Base-by-base conservation (phyloP, 2,329 filamentous ascomycete genomes). In the Botrytis elliptica region DNA sequence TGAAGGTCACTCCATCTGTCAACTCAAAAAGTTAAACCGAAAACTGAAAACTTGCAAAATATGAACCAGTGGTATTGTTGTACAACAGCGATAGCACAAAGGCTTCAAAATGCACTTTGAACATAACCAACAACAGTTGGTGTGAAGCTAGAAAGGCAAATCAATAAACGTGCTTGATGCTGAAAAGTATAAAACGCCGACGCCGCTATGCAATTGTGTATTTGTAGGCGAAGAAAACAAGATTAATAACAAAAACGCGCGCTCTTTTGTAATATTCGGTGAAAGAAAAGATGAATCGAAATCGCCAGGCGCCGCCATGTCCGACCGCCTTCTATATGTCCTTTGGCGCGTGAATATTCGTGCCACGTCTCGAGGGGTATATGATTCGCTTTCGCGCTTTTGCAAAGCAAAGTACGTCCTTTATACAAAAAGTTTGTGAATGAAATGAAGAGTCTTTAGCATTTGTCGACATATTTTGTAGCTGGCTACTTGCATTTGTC, bases 381-480 rank as follows among this genome's bases (percentile, higher is more conserved):
- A 67, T 74, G 55, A 71, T 72, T 52, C 59, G 65, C 55, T 63
- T 75, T 70, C 67, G 67, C 60, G 70, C 40, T 38, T 74, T 29
- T 72, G 62, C 29, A 66, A 72, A 72, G 60, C 62, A 67, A 67
- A 52, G 55, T 71, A 62, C 52, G 74, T 72, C 71, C 70, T 78
- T 75, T 78, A 72, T 79, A 78, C 75, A 78, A 72, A 49, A 68
- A 66, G 62, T 60, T 22, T 67, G 52, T 46, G 65, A 74, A 67
- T 64, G n/a, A 46, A 33, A 62, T 60, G 67, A 49, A 42, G 52
- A 57, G 38, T 49, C 73, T 74, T 46, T 76, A 77, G 74, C 90
- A 92, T 42, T 82, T 85, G 79, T 91, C 78, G 81, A 92, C 33
- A 33, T 33, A 33, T 33, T 33, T 4, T 33, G 33, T 33, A 33